phyloP scores from a whole-genome alignment of 805 yeast genomes.

The Starmerella ratchasimensis region DNA sequence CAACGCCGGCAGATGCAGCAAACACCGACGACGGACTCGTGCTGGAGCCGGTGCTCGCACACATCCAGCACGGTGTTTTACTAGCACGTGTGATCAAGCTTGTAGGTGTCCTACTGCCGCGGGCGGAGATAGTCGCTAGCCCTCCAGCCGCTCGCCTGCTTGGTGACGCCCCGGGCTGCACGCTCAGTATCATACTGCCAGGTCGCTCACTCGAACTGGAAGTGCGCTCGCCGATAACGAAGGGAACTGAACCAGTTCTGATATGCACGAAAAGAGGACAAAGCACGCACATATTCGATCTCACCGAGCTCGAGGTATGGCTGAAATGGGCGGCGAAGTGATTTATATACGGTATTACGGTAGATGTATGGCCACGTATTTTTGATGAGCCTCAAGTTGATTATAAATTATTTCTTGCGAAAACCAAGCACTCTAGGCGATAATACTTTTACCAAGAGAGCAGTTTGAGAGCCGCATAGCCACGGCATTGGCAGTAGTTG shows the following conservation, averaged over 20 bases:
- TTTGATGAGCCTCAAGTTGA: neutral
- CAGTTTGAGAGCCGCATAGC: no score
- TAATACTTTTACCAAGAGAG: neutral
- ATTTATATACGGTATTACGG: neutral
- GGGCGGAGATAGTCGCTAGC: slow-evolving; percentile 1
- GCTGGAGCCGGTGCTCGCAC: slow-evolving; percentile 26
- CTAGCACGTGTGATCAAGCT: slow-evolving; percentile 15
- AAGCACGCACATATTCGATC: slow-evolving; percentile 23
- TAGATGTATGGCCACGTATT: no score
- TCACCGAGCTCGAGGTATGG: slow-evolving; percentile 28
- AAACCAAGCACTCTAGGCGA: neutral
- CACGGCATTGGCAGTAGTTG: no score
- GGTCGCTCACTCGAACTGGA: neutral
- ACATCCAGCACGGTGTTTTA: slow-evolving; percentile 20
- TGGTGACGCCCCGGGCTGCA: slow-evolving; percentile 4
- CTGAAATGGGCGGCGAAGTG: slow-evolving; percentile 21
- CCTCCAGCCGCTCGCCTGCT: neutral
- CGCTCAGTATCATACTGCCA: neutral
- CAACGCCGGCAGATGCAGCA: neutral
- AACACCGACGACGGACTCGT: slow-evolving; percentile 4
- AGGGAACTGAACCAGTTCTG: slow-evolving; percentile 6
- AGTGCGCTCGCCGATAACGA: slow-evolving; percentile 8
- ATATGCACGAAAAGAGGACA: neutral
- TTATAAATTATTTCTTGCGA: neutral
- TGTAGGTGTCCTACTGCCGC: slow-evolving; percentile 17